Evolutionary conservation across 106 monocot genomes (phyloP).

Genomic region (Allium fistulosum): DNA sequence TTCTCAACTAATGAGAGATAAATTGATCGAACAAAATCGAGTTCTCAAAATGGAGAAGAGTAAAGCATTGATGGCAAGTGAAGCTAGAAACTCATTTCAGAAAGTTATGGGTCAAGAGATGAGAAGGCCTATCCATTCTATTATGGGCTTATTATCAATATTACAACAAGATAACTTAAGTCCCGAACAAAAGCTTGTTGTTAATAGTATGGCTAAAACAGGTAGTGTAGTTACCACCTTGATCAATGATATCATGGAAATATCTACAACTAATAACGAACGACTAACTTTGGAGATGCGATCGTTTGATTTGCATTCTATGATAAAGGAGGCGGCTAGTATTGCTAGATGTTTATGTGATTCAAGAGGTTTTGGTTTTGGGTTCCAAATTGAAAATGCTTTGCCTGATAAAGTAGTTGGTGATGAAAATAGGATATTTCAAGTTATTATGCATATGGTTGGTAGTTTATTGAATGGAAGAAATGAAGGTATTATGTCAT

Average conservation of each 20-base stretch:
- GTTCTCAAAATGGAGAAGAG: constrained; percentile 40
- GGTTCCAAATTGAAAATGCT: constrained; percentile 31
- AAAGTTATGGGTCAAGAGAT: constrained; percentile 53
- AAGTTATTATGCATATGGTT: constrained; percentile 52
- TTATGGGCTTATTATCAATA: constrained; percentile 47
- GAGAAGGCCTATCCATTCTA: constrained; percentile 60
- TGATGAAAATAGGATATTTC: constrained; percentile 63
- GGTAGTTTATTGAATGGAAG: constrained; percentile 30
- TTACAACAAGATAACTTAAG: constrained; percentile 46
- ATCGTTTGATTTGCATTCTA: constrained; percentile 35
- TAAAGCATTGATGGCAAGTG: constrained; percentile 46
- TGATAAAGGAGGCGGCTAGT: constrained; percentile 43
- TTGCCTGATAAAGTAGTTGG: constrained; percentile 45
- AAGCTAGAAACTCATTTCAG: constrained; percentile 54
- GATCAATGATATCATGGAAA: constrained; percentile 53
- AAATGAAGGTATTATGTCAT: constrained; percentile 30
- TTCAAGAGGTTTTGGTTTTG: constrained; percentile 40
- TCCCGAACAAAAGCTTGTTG: constrained; percentile 40
- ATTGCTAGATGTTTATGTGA: constrained; percentile 53
- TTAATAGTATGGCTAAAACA: constrained; percentile 33
- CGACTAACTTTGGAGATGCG: constrained; percentile 33
- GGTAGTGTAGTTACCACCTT: constrained; percentile 38
- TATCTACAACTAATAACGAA: constrained; percentile 16
- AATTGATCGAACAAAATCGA: constrained; percentile 45
- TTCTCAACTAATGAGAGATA: constrained; percentile 57